Percentiles rank a stretch among this genome's conserved stretches.
Conservation (phyloP, 352 stramenopile genomes). For the Phytophthora ramorum region DNA sequence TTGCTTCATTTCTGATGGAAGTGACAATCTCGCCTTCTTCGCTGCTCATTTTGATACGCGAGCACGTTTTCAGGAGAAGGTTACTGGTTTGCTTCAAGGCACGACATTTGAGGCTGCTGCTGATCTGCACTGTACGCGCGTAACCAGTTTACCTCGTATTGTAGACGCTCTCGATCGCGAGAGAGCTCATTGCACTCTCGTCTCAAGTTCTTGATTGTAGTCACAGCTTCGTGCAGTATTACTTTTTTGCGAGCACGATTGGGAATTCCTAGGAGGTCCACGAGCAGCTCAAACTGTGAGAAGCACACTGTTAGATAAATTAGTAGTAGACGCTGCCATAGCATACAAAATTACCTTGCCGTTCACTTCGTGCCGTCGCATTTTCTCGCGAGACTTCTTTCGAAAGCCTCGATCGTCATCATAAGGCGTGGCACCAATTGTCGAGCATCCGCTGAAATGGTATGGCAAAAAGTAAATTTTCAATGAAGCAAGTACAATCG, state of each 20-base stretch:
- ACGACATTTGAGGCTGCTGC: not conserved
- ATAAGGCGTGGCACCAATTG: constrained; percentile 15
- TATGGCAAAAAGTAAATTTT: not conserved
- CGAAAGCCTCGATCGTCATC: constrained; percentile 62
- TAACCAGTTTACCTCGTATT: constrained; percentile 60
- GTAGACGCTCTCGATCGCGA: constrained; percentile 59
- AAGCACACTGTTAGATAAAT: not conserved
- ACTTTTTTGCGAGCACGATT: constrained; percentile 65
- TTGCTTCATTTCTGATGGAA: not conserved
- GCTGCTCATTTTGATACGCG: not conserved
- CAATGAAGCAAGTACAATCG: constrained; percentile 16
- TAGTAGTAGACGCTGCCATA: not conserved
- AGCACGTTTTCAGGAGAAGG: no score
- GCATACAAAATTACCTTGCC: constrained; percentile 46
- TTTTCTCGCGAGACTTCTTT: constrained; percentile 79
- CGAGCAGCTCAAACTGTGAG: constrained; percentile 64
- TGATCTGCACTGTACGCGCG: constrained; percentile 28
- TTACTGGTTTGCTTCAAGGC: not conserved
- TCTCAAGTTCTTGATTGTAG: constrained; percentile 55
- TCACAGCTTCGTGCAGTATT: constrained; percentile 64
- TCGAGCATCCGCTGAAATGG: constrained; percentile 37
- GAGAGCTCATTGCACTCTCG: constrained; percentile 60
- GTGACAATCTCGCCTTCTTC: not conserved
- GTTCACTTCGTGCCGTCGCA: constrained; percentile 73
- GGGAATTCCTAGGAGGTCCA: constrained; percentile 56